Conservation (phyloP, 768 basidiomycete genomes). For the Lactarius deliciosus region DNA sequence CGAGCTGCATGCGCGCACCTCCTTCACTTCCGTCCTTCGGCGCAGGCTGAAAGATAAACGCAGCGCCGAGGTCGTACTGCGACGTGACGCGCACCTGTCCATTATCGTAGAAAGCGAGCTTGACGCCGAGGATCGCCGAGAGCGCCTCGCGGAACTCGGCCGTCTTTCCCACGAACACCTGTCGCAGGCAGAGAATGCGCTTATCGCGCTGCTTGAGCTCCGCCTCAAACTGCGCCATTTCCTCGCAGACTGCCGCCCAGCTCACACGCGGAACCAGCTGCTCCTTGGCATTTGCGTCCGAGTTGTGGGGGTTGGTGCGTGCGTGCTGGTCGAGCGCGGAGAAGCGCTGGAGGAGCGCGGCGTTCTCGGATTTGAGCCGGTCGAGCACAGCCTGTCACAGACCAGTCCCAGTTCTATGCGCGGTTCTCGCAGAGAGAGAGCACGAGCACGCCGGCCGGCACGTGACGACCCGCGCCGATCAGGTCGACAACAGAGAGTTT, state of each 20-base stretch:
- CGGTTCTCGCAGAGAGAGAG: constrained; percentile 81
- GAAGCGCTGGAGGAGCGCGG: constrained; percentile 67
- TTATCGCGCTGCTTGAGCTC: constrained; percentile 54
- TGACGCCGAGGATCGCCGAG: too few relatives aligned
- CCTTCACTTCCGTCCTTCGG: constrained; percentile 35
- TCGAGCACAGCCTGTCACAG: constrained; percentile 74
- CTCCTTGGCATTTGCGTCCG: constrained; percentile 14
- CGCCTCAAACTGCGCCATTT: too few relatives aligned
- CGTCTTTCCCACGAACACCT: constrained; percentile 84
- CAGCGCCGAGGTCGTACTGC: constrained; percentile 36
- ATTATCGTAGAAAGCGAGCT: too few relatives aligned
- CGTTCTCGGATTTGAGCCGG: constrained; percentile 77
- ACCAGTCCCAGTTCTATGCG: constrained; percentile 74
- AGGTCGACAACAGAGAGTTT: constrained; percentile 61
- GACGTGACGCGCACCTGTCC: too few relatives aligned
- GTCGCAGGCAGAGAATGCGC: constrained; percentile 69
- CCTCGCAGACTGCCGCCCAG: too few relatives aligned
- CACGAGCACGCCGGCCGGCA: too few relatives aligned
- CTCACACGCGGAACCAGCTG: too few relatives aligned
- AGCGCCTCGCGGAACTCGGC: constrained; percentile 85
- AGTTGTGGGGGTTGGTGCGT: constrained; percentile 29
- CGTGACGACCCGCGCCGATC: too few relatives aligned
- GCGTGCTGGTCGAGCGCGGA: too few relatives aligned
- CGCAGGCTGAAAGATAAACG: constrained; percentile 80
- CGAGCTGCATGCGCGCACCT: constrained; percentile 67